Evolutionary conservation across 2,329 filamentous ascomycete genomes (phyloP), one percentile per base, ranked within the genome.

Genomic region (Talaromyces sp.): DNA sequence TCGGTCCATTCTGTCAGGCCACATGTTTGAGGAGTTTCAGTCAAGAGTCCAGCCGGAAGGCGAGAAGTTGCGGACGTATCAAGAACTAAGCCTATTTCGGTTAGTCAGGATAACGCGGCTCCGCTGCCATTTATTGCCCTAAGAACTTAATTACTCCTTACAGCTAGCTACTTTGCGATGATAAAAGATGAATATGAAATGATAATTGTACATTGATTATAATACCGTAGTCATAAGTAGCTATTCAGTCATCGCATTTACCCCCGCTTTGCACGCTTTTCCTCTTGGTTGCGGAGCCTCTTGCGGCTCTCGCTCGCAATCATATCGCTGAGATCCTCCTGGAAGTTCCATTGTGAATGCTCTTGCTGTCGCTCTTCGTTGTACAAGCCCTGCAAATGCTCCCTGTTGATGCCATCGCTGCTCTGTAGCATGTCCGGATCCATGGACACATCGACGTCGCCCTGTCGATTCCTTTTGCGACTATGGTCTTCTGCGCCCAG

Each of bases 291-390:
- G 83, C 92, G 95, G 72, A 92, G 84, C 72, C 92, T 85, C 83
- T 97, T 97, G 65, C 91, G 84, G 70, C 88, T 91, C 78, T 97
- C 94, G 69, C 91, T 88, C 12, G 91, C 91, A 78, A 99, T 97
- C 90, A 99, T 95, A 69, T 96, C 90, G 68, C 88, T 93, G 60
- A 99, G 77, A 71, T 97, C 93, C 67, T 97, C 93, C 72, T 96
- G 90, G 75, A 88, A 88, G 61, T 86, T 84, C 85, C 88, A 91
- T 68, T 86, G 83, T 24, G 86, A 85, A 38, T 88, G 87, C 80
- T 88, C 81, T 79, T 83, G 82, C 69, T 85, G 82, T 68, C 83
- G 82, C 72, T 86, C 80, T 35, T 81, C 86, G 61, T 97, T 92
- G 69, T 95, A 99, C 70, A 88, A 84, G 69, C 84, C 86, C 73